These are phyloP conservation scores for Thalassiosira pacifica DNA, from an alignment of 352 stramenopile genomes.

Conservation along the genomic window DNA sequence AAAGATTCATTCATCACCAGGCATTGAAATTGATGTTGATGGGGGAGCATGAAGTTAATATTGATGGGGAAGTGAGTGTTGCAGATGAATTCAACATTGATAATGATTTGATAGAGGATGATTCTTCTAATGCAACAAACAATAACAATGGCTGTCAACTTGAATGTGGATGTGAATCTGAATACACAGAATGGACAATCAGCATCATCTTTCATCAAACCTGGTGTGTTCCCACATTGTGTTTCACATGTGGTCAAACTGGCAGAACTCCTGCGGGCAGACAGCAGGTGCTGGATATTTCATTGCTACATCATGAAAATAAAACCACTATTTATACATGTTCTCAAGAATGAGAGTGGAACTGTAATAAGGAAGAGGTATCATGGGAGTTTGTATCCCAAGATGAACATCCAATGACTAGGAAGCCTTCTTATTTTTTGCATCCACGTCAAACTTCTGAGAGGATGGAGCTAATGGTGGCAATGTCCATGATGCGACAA, in stretches of 20 bases:
- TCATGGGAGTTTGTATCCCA: constrained; percentile 84
- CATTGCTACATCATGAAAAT: constrained; percentile 24
- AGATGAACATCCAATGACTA: constrained; percentile 79
- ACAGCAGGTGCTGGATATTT: constrained; percentile 53
- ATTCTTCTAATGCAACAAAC: background rate
- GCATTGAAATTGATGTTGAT: background rate
- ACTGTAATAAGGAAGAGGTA: constrained; percentile 55
- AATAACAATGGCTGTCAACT: background rate
- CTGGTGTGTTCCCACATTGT: constrained; percentile 76
- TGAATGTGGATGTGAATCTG: background rate
- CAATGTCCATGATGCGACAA: too few species aligned
- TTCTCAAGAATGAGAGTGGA: constrained; percentile 4
- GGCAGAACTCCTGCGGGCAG: constrained; percentile 51
- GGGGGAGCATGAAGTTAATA: background rate
- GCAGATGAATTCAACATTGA: constrained; percentile 1
- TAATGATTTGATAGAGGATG: background rate
- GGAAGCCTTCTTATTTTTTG: constrained; percentile 76
- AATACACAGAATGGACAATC: constrained; percentile 72
- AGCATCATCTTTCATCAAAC: constrained; percentile 74
- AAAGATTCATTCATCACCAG: constrained; percentile 3
- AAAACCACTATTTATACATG: background rate
- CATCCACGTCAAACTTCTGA: constrained; percentile 79
- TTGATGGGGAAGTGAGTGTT: background rate
- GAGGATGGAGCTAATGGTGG: constrained; percentile 62
- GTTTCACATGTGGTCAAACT: constrained; percentile 67